phyloP scores from a whole-genome alignment of 768 basidiomycete genomes.

The Galerina marginata region DNA sequence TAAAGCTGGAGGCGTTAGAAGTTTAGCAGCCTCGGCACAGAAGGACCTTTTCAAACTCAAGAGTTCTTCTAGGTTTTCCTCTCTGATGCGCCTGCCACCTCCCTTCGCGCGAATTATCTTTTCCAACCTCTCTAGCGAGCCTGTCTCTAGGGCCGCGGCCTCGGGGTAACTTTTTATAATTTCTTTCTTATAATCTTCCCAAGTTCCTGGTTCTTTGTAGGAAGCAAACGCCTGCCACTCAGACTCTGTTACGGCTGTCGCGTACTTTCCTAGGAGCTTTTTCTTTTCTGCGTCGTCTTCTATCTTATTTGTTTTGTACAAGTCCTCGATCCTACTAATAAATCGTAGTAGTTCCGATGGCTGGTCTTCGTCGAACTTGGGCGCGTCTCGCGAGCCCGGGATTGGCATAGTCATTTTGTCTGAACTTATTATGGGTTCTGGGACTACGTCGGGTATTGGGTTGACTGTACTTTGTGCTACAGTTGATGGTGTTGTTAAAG shows the following conservation, averaged over 20 bases:
- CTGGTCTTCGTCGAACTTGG: not conserved
- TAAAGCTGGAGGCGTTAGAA: not conserved
- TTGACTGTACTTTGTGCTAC: too few relatives aligned
- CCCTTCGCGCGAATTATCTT: not conserved
- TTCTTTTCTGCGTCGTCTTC: not conserved
- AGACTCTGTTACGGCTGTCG: not conserved
- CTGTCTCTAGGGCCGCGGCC: not conserved
- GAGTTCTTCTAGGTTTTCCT: not conserved
- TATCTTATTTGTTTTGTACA: not conserved
- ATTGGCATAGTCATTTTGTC: not conserved
- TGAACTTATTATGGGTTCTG: too few relatives aligned
- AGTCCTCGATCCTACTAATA: not conserved
- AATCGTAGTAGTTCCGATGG: not conserved
- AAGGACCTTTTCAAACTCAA: not conserved
- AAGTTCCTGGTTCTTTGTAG: not conserved
- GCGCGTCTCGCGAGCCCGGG: not conserved
- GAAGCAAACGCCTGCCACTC: not conserved
- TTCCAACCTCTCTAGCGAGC: not conserved
- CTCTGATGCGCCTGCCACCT: not conserved
- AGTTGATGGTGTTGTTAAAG: too few relatives aligned
- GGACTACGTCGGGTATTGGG: too few relatives aligned
- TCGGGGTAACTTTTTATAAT: not conserved
- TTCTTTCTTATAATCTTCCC: not conserved
- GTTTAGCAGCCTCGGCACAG: not conserved
- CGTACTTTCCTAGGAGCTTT: not conserved